Percentiles rank a stretch among this genome's conserved stretches.
phyloP scores from a whole-genome alignment of 2,329 filamentous ascomycete genomes.

The Conoideocrella luteorostrata region DNA sequence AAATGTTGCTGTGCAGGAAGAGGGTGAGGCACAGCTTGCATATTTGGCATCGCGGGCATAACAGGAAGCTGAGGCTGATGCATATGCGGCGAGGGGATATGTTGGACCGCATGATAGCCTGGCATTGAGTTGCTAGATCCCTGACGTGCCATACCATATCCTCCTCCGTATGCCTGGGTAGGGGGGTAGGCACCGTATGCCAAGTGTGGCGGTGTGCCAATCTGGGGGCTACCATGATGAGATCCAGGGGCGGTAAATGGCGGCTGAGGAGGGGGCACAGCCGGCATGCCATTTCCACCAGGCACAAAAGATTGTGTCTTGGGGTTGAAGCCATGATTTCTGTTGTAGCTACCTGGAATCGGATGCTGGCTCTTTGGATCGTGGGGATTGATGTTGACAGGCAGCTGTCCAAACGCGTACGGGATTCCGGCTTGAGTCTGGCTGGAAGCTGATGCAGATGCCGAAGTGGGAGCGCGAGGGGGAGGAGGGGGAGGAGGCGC shows the following conservation, averaged over 20 bases:
- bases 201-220: conserved; percentile 45
- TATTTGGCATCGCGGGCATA: conserved; percentile 10
- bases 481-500: no score
- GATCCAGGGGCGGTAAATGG: conserved; percentile 42
- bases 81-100: conserved; percentile 29
- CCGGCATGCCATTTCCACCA: conserved; percentile 40
- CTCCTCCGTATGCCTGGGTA: conserved; percentile 39
- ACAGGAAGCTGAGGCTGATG: conserved; percentile 8
- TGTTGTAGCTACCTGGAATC: conserved; percentile 75
- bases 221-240: conserved; percentile 48
- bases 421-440: conserved; percentile 33
- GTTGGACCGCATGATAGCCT: conserved; percentile 39
- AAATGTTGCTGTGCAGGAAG: conserved; percentile 23
- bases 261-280: conserved; percentile 40
- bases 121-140: conserved; percentile 49
- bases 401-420: conserved; percentile 76
- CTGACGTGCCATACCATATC: conserved; percentile 51
- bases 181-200: conserved; percentile 44
- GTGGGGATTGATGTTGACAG: conserved; percentile 61
- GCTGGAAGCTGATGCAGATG: conserved; percentile 23
- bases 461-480: conserved; percentile 24
- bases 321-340: conserved; percentile 79
- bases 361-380: conserved; percentile 74
- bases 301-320: conserved; percentile 92
- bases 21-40: conserved; percentile 30